These are phyloP conservation scores for Diplodia intermedia DNA, from an alignment of 2,329 filamentous ascomycete species.

Conservation along the genomic window DNA sequence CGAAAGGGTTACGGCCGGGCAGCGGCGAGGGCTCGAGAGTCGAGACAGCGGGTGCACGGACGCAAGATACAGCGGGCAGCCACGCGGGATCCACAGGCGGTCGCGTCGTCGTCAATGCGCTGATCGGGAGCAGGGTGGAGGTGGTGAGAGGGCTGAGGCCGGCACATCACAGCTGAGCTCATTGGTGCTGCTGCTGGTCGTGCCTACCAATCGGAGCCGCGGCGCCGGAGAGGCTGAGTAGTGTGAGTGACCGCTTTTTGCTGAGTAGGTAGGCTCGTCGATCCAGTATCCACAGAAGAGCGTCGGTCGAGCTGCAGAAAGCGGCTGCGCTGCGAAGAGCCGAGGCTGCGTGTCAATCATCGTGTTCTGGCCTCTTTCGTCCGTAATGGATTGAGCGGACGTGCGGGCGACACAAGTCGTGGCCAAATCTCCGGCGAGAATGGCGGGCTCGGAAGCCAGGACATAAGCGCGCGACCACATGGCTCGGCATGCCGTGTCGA, in stretches of 20 bases:
- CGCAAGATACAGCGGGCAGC: not conserved
- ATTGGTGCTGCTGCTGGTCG: not conserved
- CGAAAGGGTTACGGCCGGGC: conserved; percentile 19
- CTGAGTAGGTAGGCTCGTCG: not conserved
- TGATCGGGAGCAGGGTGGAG: conserved; percentile 1
- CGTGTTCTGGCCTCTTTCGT: conserved; percentile 6
- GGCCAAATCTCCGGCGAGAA: not conserved
- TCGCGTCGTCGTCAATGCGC: not conserved
- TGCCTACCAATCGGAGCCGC: not conserved
- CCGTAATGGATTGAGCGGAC: conserved; percentile 7
- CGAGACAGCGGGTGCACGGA: conserved; percentile 21
- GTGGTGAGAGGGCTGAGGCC: conserved; percentile 6
- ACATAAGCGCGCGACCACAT: not conserved
- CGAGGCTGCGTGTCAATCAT: conserved; percentile 9
- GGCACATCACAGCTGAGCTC: not conserved
- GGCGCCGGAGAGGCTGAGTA: not conserved
- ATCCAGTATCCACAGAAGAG: not conserved
- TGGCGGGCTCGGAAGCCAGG: not conserved
- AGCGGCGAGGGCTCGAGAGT: conserved; percentile 4
- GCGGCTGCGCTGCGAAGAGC: conserved; percentile 9
- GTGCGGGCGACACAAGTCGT: not conserved
- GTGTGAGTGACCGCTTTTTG: not conserved
- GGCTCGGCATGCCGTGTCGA: conserved; percentile 18
- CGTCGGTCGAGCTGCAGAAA: conserved; percentile 26
- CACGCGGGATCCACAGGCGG: conserved; percentile 5